These are phyloP conservation scores for Mycena sanguinolenta DNA, from an alignment of 768 basidiomycete genomes.

Conservation along the genomic window DNA sequence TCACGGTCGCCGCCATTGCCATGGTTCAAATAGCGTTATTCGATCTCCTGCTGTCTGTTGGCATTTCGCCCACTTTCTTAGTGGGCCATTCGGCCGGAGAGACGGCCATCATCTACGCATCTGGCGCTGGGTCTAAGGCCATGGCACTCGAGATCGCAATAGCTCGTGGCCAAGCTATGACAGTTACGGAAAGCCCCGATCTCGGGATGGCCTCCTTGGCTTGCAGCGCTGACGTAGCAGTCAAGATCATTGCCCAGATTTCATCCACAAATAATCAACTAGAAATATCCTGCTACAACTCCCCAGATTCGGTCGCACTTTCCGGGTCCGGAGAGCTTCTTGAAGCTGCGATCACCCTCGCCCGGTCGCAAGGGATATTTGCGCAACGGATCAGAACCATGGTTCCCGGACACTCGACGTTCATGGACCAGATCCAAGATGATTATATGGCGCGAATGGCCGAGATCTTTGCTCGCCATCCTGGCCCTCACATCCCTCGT, in stretches of 20 bases:
- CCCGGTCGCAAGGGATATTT: neutral
- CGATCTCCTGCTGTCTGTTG: neutral
- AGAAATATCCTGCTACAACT: neutral
- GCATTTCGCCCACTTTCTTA: neutral
- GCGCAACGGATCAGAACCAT: neutral
- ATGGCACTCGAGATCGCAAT: neutral
- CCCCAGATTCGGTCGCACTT: neutral
- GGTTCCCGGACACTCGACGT: neutral
- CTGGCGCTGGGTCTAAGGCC: neutral
- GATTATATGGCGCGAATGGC: neutral
- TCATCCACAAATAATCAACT: neutral
- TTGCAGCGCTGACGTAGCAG: neutral
- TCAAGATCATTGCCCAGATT: neutral
- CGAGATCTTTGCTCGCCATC: neutral
- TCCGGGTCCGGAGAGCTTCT: neutral
- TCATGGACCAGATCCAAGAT: neutral
- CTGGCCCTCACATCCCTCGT: neutral
- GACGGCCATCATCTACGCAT: neutral
- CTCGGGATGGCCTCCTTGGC: neutral
- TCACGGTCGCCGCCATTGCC: conserved; percentile 29
- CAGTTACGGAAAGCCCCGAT: neutral
- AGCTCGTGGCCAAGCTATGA: neutral
- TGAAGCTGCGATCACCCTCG: neutral
- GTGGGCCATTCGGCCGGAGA: neutral
- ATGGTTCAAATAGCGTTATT: neutral